These are phyloP conservation scores for Asclepias syriaca DNA, from an alignment of 257 asterid genomes.

Conservation along the genomic window DNA sequence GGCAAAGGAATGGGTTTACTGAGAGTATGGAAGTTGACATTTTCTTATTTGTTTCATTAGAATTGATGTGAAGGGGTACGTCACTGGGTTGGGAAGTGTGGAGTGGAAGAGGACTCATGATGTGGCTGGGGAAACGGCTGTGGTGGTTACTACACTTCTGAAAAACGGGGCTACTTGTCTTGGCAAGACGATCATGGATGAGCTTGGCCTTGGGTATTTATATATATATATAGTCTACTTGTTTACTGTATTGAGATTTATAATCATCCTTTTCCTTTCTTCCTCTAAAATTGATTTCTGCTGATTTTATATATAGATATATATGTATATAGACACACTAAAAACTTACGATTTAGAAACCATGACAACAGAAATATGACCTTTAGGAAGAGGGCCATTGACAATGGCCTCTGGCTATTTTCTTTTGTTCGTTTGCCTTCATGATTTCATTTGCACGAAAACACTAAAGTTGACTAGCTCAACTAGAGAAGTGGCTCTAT, in stretches of 20 bases:
- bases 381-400: neutral
- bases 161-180: constrained; percentile 71
- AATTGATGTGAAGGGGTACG: constrained; percentile 79
- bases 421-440: neutral
- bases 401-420: neutral
- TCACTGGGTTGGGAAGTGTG: constrained; percentile 82
- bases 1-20: neutral
- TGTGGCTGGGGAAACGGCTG: constrained; percentile 65
- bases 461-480: neutral
- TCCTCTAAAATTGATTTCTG: neutral
- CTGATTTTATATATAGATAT: no score
- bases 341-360: neutral
- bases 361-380: neutral
- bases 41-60: constrained; percentile 30
- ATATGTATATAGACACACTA: no score
- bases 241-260: neutral
- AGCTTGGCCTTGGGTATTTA: constrained; percentile 82
- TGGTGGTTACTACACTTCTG: constrained; percentile 64
- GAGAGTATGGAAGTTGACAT: neutral
- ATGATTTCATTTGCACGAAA: neutral
- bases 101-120: constrained; percentile 87
- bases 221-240: neutral
- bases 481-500: neutral
- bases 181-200: constrained; percentile 90
- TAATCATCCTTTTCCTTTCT: neutral